These are phyloP conservation scores for Xylaria flabelliformis DNA, from an alignment of 495 filamentous ascomycete genomes.

Conservation along the genomic window DNA sequence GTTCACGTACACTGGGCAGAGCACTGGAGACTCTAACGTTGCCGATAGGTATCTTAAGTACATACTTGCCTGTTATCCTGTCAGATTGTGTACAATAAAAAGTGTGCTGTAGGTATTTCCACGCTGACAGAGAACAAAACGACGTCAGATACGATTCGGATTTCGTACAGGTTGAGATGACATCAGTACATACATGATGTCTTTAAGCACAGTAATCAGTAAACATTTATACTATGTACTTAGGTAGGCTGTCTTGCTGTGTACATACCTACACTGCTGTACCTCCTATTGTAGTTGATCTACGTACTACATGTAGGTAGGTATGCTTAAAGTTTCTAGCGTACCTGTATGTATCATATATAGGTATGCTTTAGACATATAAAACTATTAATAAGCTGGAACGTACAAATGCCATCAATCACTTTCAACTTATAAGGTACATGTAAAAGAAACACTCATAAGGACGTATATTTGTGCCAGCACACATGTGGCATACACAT, in stretches of 20 bases:
- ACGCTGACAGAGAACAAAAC: not conserved
- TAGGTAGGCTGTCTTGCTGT: not conserved
- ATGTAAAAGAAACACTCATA: not conserved
- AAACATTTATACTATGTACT: not conserved
- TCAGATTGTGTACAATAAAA: not conserved
- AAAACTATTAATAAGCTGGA: not conserved
- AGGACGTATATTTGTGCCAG: not conserved
- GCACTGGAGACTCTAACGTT: not conserved
- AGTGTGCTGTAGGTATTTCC: not conserved
- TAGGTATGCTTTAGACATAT: not conserved
- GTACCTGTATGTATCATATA: too few species aligned
- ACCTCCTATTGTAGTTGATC: too few species aligned
- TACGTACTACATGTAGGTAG: too few species aligned
- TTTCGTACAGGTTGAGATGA: not conserved
- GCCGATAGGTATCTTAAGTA: not conserved
- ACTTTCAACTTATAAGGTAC: too few species aligned
- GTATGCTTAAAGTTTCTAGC: too few species aligned
- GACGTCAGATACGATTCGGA: slow-evolving; percentile 11
- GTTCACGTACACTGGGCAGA: too few species aligned
- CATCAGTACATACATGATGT: not conserved
- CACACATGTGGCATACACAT: not conserved
- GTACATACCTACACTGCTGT: not conserved
- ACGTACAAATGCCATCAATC: too few species aligned
- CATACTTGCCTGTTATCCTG: not conserved
- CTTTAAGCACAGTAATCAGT: not conserved